Percentiles rank a stretch among this genome's conserved stretches.
phyloP scores from a whole-genome alignment of 2,329 filamentous ascomycete species.

The Phaeosphaeriaceae sp. region DNA sequence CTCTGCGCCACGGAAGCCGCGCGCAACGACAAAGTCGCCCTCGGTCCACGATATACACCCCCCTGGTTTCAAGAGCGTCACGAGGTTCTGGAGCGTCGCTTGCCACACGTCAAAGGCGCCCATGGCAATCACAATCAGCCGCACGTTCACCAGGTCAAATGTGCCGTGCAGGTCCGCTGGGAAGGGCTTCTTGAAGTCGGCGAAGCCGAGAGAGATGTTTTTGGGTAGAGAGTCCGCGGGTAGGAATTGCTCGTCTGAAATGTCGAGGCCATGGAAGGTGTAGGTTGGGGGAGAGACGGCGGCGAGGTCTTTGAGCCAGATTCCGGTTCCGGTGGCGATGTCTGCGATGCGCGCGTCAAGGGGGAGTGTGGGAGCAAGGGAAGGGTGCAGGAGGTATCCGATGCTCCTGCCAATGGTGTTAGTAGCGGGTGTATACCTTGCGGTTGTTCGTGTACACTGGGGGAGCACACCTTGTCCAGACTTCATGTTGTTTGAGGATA shows the following conservation, averaged over 20 bases:
- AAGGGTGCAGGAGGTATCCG: constrained; percentile 36
- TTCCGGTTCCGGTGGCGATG: constrained; percentile 39
- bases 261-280: constrained; percentile 38
- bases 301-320: constrained; percentile 36
- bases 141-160: constrained; percentile 41
- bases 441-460: not conserved
- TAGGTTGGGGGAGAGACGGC: constrained; percentile 25
- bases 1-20: constrained; percentile 26
- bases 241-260: constrained; percentile 31
- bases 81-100: constrained; percentile 26
- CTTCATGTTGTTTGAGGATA: constrained; percentile 32
- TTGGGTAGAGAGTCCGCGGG: constrained; percentile 17
- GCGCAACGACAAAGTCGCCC: constrained; percentile 31
- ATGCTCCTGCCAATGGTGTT: constrained; percentile 18
- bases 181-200: constrained; percentile 38
- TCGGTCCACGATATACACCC: constrained; percentile 40
- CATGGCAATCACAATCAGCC: constrained; percentile 37
- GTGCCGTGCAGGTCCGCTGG: constrained; percentile 30
- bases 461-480: constrained; percentile 32
- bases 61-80: constrained; percentile 36
- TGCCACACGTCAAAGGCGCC: constrained; percentile 29
- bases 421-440: constrained; percentile 3
- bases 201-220: constrained; percentile 30
- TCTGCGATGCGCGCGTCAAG: constrained; percentile 36
- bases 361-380: constrained; percentile 22